Evolutionary conservation across 2,329 filamentous ascomycete genomes (phyloP).

Genomic region (Ophiobolus disseminans): DNA sequence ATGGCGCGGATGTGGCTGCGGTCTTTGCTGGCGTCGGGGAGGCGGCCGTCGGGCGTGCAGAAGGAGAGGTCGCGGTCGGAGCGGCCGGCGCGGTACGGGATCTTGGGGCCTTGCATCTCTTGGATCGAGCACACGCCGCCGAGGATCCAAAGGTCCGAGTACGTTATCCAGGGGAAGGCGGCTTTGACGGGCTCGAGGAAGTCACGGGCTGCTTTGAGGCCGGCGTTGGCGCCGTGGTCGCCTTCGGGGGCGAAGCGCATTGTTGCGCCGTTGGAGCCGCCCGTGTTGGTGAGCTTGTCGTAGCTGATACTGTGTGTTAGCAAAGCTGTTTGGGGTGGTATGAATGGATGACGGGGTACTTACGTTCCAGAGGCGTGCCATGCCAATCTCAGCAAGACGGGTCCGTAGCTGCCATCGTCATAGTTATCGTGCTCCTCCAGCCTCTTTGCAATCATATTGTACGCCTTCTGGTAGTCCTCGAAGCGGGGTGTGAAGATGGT

Average conservation of each 20-base stretch:
- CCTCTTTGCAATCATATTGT: slow-evolving; percentile 80
- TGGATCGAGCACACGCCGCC: slow-evolving; percentile 85
- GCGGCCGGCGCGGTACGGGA: slow-evolving; percentile 90
- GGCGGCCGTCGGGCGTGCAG: slow-evolving; percentile 93
- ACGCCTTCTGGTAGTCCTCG: slow-evolving; percentile 94
- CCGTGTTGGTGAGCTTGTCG: slow-evolving; percentile 85
- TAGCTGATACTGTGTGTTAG: slow-evolving; percentile 56
- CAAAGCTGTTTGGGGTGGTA: no score
- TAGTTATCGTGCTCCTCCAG: slow-evolving; percentile 93
- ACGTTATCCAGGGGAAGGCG: slow-evolving; percentile 91
- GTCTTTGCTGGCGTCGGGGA: slow-evolving; percentile 81
- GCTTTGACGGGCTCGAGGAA: slow-evolving; percentile 93
- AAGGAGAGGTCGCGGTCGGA: slow-evolving; percentile 77
- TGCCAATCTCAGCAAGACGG: slow-evolving; percentile 85
- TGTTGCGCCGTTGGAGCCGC: slow-evolving; percentile 93
- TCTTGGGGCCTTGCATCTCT: slow-evolving; percentile 88
- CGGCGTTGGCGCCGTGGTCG: slow-evolving; percentile 92
- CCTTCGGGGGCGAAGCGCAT: slow-evolving; percentile 94
- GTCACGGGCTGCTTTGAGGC: slow-evolving; percentile 82
- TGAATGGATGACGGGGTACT: slow-evolving; percentile 19
- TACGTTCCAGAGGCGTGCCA: slow-evolving; percentile 91
- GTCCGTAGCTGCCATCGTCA: slow-evolving; percentile 95
- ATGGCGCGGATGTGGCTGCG: slow-evolving; percentile 83
- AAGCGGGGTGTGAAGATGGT: slow-evolving; percentile 73
- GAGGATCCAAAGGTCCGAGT: slow-evolving; percentile 97